These are phyloP conservation scores for Exobasidium cylindrosporum DNA, from an alignment of 1,284 basidiomycete genomes.

Conservation along the genomic window DNA sequence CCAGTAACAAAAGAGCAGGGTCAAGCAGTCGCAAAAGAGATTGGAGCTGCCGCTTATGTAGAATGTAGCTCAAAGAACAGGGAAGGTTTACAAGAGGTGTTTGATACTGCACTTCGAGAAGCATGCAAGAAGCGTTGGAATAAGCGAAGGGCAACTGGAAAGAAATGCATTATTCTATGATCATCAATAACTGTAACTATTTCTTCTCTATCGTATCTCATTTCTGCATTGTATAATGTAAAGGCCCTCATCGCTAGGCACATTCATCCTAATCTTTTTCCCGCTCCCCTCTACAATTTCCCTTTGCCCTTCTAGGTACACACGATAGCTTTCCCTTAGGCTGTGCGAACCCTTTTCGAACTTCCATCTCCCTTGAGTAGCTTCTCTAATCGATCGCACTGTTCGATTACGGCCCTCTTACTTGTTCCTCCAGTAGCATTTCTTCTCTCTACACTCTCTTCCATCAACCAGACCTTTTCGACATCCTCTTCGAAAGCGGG, in stretches of 20 bases:
- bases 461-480: constrained; percentile 52
- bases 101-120: constrained; percentile 81
- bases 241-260: neutral
- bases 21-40: constrained; percentile 73
- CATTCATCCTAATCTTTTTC: neutral
- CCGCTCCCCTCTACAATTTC: neutral
- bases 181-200: neutral
- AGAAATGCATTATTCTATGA: constrained; percentile 73
- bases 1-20: constrained; percentile 70
- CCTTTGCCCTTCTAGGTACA: neutral
- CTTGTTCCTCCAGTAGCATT: constrained; percentile 89
- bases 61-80: constrained; percentile 94
- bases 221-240: neutral
- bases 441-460: constrained; percentile 80
- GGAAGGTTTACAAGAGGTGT: constrained; percentile 85
- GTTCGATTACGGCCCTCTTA: constrained; percentile 76
- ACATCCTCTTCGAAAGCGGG: constrained; percentile 80
- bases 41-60: constrained; percentile 82
- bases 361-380: neutral
- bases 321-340: neutral
- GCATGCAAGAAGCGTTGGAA: constrained; percentile 58
- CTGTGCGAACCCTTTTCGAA: neutral
- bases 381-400: constrained; percentile 57
- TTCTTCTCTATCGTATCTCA: neutral
- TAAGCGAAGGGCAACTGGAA: constrained; percentile 54